Base-by-base conservation (phyloP, 352 stramenopile species). In the Pythium monospermum region DNA sequence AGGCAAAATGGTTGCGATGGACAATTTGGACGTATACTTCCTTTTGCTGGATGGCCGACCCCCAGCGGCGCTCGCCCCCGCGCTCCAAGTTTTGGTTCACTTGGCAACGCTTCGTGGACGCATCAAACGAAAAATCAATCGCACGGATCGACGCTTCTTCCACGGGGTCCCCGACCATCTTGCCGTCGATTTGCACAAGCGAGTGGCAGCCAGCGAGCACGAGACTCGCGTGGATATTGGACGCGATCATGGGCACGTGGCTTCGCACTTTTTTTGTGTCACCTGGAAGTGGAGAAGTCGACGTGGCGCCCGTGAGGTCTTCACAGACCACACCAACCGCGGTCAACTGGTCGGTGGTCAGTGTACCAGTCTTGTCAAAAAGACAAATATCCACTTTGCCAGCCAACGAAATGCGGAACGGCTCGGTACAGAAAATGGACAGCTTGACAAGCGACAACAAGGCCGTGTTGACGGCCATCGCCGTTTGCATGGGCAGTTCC, bases 331-430 rank as follows among this genome's bases (percentile, higher is more conserved):
- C 91, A 43, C 96, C 97, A 46, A 91, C 78, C 1, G 97, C 76
- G 26, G 85, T 93, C 49, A 99, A 85, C 59, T 98, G 85, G 66
- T 99, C 97, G 21, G 85, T 98, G 0, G 97, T 99, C 30, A 99
- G 68, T 6, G 97, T 99, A 23, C 97, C 97, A 0, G 96, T 99
- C 73, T 99, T 99, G 69, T 99, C 97, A 60, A 99, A 99, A 27
- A 96, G 83, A 55, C 96, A 99, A 58, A 98, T 87, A 63, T 98
- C 81, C 2, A 99, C 87, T 45, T 97, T 96, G 23, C 96, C 97
- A 19, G 96, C 96, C 18, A 98, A 68, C 23, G 96, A 97, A 50
- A 99, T 99, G 40, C 97, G 92, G 73, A 98, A 99, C 22, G 94
- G 95, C 62, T 99, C 97, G 0, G 96, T 99, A 73, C 96, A 99